phyloP scores from a whole-genome alignment of 139 green algal species.

The Zygnema circumcarinatum region DNA sequence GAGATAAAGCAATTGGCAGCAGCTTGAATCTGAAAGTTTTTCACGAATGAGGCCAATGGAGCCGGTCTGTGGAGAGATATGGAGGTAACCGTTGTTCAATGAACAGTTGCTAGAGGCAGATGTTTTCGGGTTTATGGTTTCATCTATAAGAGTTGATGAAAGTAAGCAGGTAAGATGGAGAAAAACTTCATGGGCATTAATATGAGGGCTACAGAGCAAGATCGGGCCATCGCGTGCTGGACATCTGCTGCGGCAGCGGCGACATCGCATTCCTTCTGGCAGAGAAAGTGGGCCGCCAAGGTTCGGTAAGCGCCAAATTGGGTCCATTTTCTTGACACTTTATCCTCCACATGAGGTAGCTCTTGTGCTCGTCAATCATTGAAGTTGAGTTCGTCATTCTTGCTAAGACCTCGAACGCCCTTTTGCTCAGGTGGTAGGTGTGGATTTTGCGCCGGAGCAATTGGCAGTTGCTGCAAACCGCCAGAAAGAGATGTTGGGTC shows the following conservation, averaged over 20 bases:
- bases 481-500: slow-evolving; percentile 29
- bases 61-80: not conserved
- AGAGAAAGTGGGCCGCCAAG: slow-evolving; percentile 75
- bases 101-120: too few species aligned
- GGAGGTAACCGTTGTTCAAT: too few species aligned
- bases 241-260: slow-evolving; percentile 94
- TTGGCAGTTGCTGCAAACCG: slow-evolving; percentile 72
- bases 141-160: too few species aligned
- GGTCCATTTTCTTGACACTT: not conserved
- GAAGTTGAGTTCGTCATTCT: too few species aligned
- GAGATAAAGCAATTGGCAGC: too few species aligned
- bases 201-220: slow-evolving; percentile 47
- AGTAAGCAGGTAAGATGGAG: not conserved
- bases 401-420: too few species aligned
- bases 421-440: slow-evolving; percentile 74
- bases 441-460: slow-evolving; percentile 95
- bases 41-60: not conserved
- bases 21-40: too few species aligned
- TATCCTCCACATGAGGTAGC: not conserved
- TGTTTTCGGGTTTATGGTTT: too few species aligned
- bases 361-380: not conserved
- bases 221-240: slow-evolving; percentile 72
- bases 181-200: not conserved
- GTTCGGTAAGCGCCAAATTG: slow-evolving; percentile 63
- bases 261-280: slow-evolving; percentile 88